These are phyloP conservation scores for Carallia brachiata DNA, from an alignment of 345 rosid genomes.

Conservation along the genomic window DNA sequence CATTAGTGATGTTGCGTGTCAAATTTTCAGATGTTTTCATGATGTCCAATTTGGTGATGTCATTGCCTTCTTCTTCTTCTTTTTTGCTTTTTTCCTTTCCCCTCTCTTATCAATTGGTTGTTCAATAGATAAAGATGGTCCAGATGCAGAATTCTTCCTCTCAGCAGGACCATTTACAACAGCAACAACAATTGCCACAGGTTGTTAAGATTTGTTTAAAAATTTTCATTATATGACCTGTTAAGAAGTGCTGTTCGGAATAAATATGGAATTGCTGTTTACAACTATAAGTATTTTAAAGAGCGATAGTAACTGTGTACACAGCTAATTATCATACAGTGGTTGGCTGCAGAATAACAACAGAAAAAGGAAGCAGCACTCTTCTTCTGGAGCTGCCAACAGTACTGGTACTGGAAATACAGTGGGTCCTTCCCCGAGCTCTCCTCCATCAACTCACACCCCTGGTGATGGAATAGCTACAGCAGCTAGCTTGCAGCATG, in stretches of 20 bases:
- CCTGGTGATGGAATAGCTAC: conserved; percentile 60
- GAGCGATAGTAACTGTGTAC: not conserved
- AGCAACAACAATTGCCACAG: conserved; percentile 51
- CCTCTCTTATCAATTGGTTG: conserved; percentile 8
- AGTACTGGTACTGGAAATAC: conserved; percentile 66
- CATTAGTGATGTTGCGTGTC: no score
- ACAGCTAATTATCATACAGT: conserved; percentile 13
- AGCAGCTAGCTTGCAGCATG: conserved; percentile 41
- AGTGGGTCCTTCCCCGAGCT: conserved; percentile 54
- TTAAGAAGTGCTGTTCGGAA: conserved; percentile 11
- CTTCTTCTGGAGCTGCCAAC: conserved; percentile 65
- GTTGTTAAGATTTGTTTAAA: conserved; percentile 22
- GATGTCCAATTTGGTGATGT: not conserved
- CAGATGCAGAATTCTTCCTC: conserved; percentile 55
- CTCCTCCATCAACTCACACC: conserved; percentile 68
- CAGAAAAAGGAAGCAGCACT: conserved; percentile 60
- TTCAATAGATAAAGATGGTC: conserved; percentile 49
- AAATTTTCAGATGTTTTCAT: not conserved
- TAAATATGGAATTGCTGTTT: not conserved
- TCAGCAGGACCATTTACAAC: conserved; percentile 49
- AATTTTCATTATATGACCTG: conserved; percentile 6
- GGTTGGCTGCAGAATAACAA: conserved; percentile 37
- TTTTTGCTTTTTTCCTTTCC: not conserved
- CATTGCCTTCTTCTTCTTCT: not conserved
- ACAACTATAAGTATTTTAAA: not conserved